Evolutionary conservation across 805 yeast genomes (phyloP).

Genomic region (Saccharomyces paradoxus): DNA sequence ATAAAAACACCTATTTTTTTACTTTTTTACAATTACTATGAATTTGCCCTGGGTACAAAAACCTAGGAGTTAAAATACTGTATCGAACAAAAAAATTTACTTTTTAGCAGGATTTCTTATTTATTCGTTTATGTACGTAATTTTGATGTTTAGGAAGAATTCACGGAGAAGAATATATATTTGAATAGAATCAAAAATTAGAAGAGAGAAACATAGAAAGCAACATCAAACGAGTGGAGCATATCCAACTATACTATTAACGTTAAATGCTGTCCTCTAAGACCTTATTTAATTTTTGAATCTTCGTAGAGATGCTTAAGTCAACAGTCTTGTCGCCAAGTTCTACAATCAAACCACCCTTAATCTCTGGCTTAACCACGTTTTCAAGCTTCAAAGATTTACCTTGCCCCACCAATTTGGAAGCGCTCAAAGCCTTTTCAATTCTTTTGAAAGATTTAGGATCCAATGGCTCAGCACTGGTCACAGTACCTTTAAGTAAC

Average conservation of each 20-base stretch:
- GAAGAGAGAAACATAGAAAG: background rate
- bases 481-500: constrained; percentile 84
- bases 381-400: constrained; percentile 80
- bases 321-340: constrained; percentile 96
- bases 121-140: background rate
- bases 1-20: background rate
- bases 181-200: background rate
- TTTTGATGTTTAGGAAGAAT: background rate
- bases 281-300: constrained; percentile 81
- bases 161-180: background rate
- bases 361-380: constrained; percentile 78
- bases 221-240: constrained; percentile 3
- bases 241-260: background rate
- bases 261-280: constrained; percentile 75
- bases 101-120: background rate
- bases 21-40: background rate
- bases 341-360: constrained; percentile 93
- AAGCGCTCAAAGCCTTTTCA: constrained; percentile 67
- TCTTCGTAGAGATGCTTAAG: constrained; percentile 75
- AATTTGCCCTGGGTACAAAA: too few relatives aligned
- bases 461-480: constrained; percentile 81
- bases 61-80: background rate
- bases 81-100: background rate
- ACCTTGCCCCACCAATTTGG: constrained; percentile 75
- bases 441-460: constrained; percentile 68